Evolutionary conservation across 192 early-diverging fungal species (phyloP), one percentile per base, ranked within the genome.

Genomic region (Umbelopsis isabellina): DNA sequence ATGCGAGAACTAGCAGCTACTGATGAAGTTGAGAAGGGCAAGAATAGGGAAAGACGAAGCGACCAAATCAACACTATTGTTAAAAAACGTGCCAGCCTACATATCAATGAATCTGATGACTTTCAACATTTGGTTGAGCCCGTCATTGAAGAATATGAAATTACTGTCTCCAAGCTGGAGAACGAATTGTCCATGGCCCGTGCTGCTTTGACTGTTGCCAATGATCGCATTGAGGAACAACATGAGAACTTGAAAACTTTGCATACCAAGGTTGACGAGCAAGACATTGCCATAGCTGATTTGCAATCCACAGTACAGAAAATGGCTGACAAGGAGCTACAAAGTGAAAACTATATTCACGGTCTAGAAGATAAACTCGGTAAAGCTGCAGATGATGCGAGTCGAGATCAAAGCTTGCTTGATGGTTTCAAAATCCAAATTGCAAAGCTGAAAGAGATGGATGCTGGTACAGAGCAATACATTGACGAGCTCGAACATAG

Each of bases 131-230:
- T 88, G 75, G 84, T 92, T 66, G 79, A 86, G 78, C 82, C 89
- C 20, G 85, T 92, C 2, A 84, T 92, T 73, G 85, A 89, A 50
- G 91, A 91, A 64, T 90, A 91, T 70, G 88, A 90, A 75, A 84
- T 83, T 58, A 84, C 85, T 37, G 81, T 92, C n/a, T 82, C 85
- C 9, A 76, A 75, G 16, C 79, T 92, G 16, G 90, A 92, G 66
- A 79, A 70, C 25, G 82, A 92, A 71, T 71, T 92, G 51, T 71
- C 75, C 23, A 52, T 85, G 49, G 80, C 87, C 2, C 84, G 82
- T 41, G 87, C 87, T 21, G 79, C 85, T 7, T 47, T 92, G 66
- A 81, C 78, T 22, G 83, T 82, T 18, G 84, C 87, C 16, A 83
- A 85, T 27, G 68, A 79, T 22, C 80, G 84, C 44, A 72, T 89